Evolutionary conservation across 306 rosid species (phyloP).

Genomic region (Vigna mungo): DNA sequence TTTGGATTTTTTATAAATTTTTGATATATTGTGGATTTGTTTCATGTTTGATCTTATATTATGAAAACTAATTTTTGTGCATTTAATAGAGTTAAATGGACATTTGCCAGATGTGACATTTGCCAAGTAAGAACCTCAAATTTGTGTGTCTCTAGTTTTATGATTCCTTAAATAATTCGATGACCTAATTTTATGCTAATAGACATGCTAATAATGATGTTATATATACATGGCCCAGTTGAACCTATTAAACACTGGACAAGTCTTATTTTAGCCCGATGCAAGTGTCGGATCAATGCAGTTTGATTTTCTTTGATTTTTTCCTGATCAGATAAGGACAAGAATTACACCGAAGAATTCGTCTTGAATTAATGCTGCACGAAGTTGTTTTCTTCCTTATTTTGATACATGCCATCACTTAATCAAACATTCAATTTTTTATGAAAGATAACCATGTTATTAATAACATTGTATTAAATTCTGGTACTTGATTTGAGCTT

Average conservation of each 20-base stretch:
- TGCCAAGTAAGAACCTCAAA: slow-evolving; percentile 69
- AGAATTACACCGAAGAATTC: not conserved
- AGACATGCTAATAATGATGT: not conserved
- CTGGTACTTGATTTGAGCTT: not conserved
- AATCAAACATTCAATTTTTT: not conserved
- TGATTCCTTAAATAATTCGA: not conserved
- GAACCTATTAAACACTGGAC: not conserved
- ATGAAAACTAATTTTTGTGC: too few relatives aligned
- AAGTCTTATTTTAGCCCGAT: not conserved
- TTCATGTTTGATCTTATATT: too few relatives aligned
- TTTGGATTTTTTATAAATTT: too few relatives aligned
- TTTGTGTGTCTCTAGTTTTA: not conserved
- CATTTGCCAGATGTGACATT: slow-evolving; percentile 74
- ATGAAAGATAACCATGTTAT: not conserved
- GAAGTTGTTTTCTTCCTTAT: not conserved
- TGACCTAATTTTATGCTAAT: not conserved
- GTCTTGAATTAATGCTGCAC: not conserved
- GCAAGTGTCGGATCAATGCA: not conserved
- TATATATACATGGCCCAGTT: not conserved
- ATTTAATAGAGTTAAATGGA: too few relatives aligned
- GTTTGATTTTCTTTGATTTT: not conserved
- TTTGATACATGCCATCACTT: not conserved
- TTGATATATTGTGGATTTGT: too few relatives aligned
- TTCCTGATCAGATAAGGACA: not conserved
- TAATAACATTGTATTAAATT: not conserved